These are phyloP conservation scores for Lepraria neglecta DNA, from an alignment of 495 filamentous ascomycete species.

Conservation along the genomic window DNA sequence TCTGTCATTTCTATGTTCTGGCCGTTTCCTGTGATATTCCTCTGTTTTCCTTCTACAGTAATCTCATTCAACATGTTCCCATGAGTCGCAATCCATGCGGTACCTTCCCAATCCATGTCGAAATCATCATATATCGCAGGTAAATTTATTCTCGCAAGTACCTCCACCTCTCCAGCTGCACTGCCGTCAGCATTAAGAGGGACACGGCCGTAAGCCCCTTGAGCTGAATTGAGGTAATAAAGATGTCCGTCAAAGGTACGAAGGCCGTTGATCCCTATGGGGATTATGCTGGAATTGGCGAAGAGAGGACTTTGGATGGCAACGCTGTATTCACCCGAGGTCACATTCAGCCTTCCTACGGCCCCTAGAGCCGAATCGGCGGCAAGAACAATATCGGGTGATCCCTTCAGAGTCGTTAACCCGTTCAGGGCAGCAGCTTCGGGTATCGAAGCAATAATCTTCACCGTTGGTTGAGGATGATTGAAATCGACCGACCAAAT, in stretches of 20 bases:
- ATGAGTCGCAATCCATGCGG: constrained; percentile 35
- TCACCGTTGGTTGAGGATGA: constrained; percentile 9
- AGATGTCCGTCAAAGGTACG: constrained; percentile 30
- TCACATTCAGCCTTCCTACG: constrained; percentile 34
- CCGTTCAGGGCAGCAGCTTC: constrained; percentile 40
- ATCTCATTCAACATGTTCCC: constrained; percentile 31
- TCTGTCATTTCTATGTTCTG: constrained; percentile 27
- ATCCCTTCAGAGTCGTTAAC: constrained; percentile 31
- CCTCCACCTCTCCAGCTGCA: constrained; percentile 29
- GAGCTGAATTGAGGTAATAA: constrained; percentile 39
- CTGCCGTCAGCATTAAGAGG: constrained; percentile 30
- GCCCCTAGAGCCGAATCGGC: constrained; percentile 38
- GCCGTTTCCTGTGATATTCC: constrained; percentile 30
- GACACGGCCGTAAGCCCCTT: constrained; percentile 33
- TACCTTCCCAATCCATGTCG: constrained; percentile 34
- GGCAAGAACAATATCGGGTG: constrained; percentile 32
- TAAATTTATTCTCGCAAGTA: constrained; percentile 27
- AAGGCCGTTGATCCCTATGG: constrained; percentile 40
- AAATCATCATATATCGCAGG: constrained; percentile 34
- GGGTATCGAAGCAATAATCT: constrained; percentile 35
- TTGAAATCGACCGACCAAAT: constrained; percentile 38
- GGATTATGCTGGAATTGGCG: constrained; percentile 17
- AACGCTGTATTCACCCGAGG: constrained; percentile 32
- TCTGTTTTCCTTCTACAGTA: constrained; percentile 29
- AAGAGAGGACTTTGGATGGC: constrained; percentile 32